Evolutionary conservation across 108 stramenopile species (phyloP).

Genomic region (Nannochloropsis oceanica): DNA sequence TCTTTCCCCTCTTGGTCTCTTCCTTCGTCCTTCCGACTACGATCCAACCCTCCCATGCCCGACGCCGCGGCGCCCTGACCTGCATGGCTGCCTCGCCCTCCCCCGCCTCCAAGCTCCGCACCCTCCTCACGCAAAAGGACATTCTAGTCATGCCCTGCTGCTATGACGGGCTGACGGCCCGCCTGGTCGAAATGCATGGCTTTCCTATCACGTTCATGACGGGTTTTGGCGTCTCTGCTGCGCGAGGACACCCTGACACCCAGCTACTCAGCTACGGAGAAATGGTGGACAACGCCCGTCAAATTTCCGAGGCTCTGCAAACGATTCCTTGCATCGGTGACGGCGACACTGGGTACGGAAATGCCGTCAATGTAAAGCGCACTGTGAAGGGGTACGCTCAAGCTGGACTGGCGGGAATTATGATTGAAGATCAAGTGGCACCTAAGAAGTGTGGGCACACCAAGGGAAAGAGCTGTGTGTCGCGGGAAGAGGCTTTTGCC

Average conservation of each 20-base stretch:
- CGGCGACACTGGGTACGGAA: constrained; percentile 90
- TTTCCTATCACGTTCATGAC: constrained; percentile 93
- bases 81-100: not conserved
- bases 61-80: not conserved
- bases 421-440: constrained; percentile 80
- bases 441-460: constrained; percentile 77
- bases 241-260: constrained; percentile 73
- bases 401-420: constrained; percentile 85
- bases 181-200: constrained; percentile 48
- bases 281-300: constrained; percentile 55
- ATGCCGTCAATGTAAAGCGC: constrained; percentile 77
- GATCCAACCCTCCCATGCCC: too few species aligned
- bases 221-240: constrained; percentile 83
- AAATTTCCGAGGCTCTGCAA: constrained; percentile 60
- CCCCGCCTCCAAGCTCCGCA: constrained; percentile 8
- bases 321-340: constrained; percentile 85
- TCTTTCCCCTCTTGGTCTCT: not conserved
- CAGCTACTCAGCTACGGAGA: constrained; percentile 58
- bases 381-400: constrained; percentile 65
- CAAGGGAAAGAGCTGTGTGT: constrained; percentile 71
- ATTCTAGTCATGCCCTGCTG: constrained; percentile 62
- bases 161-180: constrained; percentile 88
- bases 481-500: constrained; percentile 63
- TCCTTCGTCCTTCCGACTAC: not conserved
- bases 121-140: constrained; percentile 2